Percentiles rank a stretch among this genome's conserved stretches.
phyloP scores from a whole-genome alignment of 2,329 filamentous ascomycete species.

The Fusarium incarnatum region DNA sequence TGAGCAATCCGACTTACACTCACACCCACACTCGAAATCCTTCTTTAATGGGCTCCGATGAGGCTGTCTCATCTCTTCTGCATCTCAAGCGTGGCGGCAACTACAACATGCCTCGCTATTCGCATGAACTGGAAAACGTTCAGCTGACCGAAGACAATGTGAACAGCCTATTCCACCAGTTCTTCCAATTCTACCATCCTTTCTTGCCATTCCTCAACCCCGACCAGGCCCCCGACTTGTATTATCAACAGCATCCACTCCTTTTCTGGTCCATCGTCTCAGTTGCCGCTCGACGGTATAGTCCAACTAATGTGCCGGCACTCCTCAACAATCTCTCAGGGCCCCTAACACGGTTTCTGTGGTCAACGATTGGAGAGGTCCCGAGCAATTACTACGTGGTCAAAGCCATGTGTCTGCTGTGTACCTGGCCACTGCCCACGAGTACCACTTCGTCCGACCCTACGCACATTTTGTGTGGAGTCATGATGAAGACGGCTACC shows the following conservation, averaged over 20 bases:
- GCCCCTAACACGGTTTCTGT: constrained; percentile 76
- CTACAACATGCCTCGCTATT: constrained; percentile 69
- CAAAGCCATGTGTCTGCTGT: constrained; percentile 82
- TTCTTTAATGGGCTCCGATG: constrained; percentile 75
- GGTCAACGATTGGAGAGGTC: constrained; percentile 81
- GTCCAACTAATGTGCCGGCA: constrained; percentile 64
- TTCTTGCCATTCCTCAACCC: constrained; percentile 81
- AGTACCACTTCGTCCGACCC: constrained; percentile 83
- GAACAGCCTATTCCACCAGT: constrained; percentile 76
- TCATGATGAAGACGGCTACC: constrained; percentile 89
- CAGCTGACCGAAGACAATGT: constrained; percentile 73
- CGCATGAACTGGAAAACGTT: constrained; percentile 71
- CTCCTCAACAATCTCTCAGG: constrained; percentile 76
- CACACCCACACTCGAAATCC: constrained; percentile 72
- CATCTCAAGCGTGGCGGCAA: constrained; percentile 74
- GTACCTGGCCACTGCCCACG: constrained; percentile 86
- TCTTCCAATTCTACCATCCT: constrained; percentile 80
- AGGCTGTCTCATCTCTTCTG: constrained; percentile 74
- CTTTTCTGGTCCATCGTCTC: constrained; percentile 88
- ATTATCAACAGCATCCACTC: constrained; percentile 80
- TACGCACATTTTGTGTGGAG: constrained; percentile 82
- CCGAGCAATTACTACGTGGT: constrained; percentile 84
- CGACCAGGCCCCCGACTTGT: constrained; percentile 74
- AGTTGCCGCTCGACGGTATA: constrained; percentile 78
- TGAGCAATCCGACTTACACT: constrained; percentile 63